Evolutionary conservation across 1,139 yeast genomes (phyloP).

Genomic region (Saccharomyces pastorianus): DNA sequence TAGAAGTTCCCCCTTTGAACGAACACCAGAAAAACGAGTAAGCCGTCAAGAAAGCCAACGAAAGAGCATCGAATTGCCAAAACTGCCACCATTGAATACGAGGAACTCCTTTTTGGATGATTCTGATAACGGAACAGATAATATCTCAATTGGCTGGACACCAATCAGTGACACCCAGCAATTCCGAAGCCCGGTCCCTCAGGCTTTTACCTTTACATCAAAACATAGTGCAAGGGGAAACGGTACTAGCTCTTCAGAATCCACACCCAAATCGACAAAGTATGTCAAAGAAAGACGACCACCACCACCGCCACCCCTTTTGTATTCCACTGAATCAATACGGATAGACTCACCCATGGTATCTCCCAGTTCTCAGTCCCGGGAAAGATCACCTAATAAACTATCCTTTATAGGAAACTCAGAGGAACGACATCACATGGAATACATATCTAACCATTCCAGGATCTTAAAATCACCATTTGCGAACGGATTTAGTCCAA

Average conservation of each 20-base stretch:
- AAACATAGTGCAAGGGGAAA: not conserved
- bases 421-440: conserved; percentile 2
- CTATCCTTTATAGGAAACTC: conserved; percentile 19
- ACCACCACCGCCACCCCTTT: conserved; percentile 13
- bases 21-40: conserved; percentile 1
- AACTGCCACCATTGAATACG: conserved; percentile 27
- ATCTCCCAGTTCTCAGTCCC: conserved; percentile 3
- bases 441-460: conserved; percentile 2
- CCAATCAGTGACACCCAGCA: conserved; percentile 9
- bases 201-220: not conserved
- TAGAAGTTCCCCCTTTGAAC: not conserved
- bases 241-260: not conserved
- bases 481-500: not conserved
- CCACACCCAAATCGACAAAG: not conserved
- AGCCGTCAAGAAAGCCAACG: not conserved
- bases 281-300: conserved; percentile 11
- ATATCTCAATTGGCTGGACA: conserved; percentile 19
- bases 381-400: conserved; percentile 4
- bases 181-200: not conserved
- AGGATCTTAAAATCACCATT: conserved; percentile 4
- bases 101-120: conserved; percentile 15
- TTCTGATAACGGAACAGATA: conserved; percentile 3
- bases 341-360: not conserved
- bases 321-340: conserved; percentile 1
- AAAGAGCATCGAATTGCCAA: conserved; percentile 15